phyloP scores from a whole-genome alignment of 352 stramenopile genomes.

The Pythium grandisporangium region DNA sequence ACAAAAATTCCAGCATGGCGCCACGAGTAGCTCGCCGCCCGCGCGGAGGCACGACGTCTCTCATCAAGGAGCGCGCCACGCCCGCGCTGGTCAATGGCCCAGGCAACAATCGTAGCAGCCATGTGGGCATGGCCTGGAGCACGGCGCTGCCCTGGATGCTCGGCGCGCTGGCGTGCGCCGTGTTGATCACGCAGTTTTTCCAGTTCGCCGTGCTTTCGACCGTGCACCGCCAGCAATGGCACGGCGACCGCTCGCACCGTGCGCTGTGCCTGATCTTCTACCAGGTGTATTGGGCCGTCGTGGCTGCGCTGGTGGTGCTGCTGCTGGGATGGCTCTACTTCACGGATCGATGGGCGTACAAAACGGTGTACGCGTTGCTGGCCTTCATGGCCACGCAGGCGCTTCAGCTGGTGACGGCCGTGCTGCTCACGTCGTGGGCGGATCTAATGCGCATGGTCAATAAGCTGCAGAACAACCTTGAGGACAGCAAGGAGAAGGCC shows the following conservation, averaged over 20 bases:
- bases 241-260: conserved; percentile 18
- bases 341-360: conserved; percentile 35
- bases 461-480: too few species aligned
- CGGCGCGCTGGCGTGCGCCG: conserved; percentile 24
- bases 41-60: too few species aligned
- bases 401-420: conserved; percentile 38
- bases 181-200: conserved; percentile 64
- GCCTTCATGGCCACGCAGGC: conserved; percentile 45
- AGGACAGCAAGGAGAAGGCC: too few species aligned
- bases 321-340: conserved; percentile 49
- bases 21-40: too few species aligned
- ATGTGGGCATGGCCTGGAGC: too few species aligned
- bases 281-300: conserved; percentile 50
- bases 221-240: conserved; percentile 38
- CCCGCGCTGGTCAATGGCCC: too few species aligned
- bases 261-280: conserved; percentile 47
- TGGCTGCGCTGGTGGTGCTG: conserved; percentile 24
- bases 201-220: conserved; percentile 47
- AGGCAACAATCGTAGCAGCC: too few species aligned
- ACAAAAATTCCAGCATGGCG: too few species aligned
- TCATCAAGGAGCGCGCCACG: too few species aligned
- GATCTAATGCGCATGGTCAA: conserved; percentile 39
- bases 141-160: conserved; percentile 16
- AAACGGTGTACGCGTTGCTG: conserved; percentile 34
- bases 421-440: conserved; percentile 52